Evolutionary conservation across 164 flowering plant genomes (phyloP), one percentile per base, ranked within the genome.

Genomic region (Umbilicus rupestris): DNA sequence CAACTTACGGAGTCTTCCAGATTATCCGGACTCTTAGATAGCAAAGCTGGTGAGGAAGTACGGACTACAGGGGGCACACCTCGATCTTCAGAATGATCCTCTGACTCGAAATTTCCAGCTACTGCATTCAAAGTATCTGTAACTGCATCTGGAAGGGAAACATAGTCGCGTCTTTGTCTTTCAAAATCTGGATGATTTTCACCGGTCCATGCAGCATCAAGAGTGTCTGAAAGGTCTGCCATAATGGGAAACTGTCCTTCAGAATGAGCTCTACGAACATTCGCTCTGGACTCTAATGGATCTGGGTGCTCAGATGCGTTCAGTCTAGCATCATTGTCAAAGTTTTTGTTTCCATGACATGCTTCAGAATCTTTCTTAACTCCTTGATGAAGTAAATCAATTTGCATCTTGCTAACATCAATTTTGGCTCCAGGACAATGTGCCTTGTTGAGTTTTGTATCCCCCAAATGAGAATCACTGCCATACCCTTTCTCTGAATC

Each of bases 161-260:
- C 42, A 59, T 64, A 65, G 69, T 72, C 73, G 60, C 75, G 82
- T 68, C 71, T 82, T 16, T 66, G 68, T 37, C 68, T 62, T 65
- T 65, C 71, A 69, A 57, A 41, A 67, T 66, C 80, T 20, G 85
- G 72, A 20, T 75, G 82, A 69, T 71, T 81, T 67, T 89, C 84
- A 68, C 99, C 99, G 0, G 90, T 95, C 97, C 99, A 95, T 47
- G 90, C 89, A 37, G 99, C 90, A 76, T 95, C 96, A 66, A 92
- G 87, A 28, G 91, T 92, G 67, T 88, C 90, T 17, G 97, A 90
- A 73, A 88, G 73, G 77, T 78, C 77, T 37, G 63, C 75, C 74
- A 79, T 68, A 47, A 73, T 70, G 37, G 95, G 78, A 64, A 79
- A 68, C 67, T 87, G 85, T n/a, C 99, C 90, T 41, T 85, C 92